Evolutionary conservation across 2,329 filamentous ascomycete genomes (phyloP).

Genomic region (Phaeosphaeria sp.): DNA sequence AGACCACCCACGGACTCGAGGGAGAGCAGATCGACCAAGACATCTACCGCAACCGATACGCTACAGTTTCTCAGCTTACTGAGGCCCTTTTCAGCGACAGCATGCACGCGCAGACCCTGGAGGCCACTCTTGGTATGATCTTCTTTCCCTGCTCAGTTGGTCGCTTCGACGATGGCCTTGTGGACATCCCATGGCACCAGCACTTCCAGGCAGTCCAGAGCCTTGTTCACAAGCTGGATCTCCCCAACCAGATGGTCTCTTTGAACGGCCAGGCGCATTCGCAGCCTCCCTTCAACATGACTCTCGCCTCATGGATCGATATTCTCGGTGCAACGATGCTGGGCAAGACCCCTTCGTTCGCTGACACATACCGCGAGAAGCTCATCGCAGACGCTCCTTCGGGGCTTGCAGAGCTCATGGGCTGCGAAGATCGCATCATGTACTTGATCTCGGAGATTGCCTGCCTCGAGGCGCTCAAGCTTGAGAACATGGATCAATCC

Average conservation of each 20-base stretch:
- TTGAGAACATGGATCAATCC: constrained; percentile 78
- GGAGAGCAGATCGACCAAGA: constrained; percentile 83
- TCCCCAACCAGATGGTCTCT: constrained; percentile 71
- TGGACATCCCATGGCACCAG: constrained; percentile 95
- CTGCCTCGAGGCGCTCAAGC: constrained; percentile 89
- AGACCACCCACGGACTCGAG: constrained; percentile 72
- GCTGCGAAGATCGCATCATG: constrained; percentile 96
- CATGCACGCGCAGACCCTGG: constrained; percentile 85
- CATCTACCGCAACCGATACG: constrained; percentile 89
- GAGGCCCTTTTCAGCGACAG: constrained; percentile 80
- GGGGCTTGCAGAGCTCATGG: constrained; percentile 92
- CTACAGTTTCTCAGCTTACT: constrained; percentile 85
- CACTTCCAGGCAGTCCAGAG: constrained; percentile 92
- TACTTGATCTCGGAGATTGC: constrained; percentile 97
- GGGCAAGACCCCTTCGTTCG: constrained; percentile 83
- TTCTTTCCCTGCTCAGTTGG: constrained; percentile 96
- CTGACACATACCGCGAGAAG: constrained; percentile 95
- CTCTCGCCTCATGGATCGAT: constrained; percentile 92
- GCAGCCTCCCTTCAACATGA: constrained; percentile 92
- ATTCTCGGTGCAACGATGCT: constrained; percentile 94
- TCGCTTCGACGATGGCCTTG: constrained; percentile 79
- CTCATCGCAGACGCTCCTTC: constrained; percentile 71
- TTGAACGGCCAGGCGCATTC: constrained; percentile 62
- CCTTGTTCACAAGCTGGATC: constrained; percentile 82
- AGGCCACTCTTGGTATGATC: constrained; percentile 92